Evolutionary conservation across 2,329 filamentous ascomycete genomes (phyloP).

Genomic region (Cordyceps cicadae): DNA sequence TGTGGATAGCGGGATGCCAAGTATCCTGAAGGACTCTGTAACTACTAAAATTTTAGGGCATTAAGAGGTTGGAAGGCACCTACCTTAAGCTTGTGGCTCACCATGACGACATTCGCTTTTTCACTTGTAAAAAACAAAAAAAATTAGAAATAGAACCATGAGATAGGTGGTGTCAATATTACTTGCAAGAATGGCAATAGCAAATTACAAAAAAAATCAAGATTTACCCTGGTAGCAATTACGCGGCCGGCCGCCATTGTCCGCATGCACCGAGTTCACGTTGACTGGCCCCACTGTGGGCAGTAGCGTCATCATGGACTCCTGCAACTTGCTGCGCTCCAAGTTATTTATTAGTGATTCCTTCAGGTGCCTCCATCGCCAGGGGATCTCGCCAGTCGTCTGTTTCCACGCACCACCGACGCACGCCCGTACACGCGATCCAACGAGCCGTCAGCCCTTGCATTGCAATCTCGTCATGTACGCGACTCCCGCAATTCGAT

Average conservation of each 20-base stretch:
- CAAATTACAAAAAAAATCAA: too few relatives aligned
- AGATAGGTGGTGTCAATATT: too few relatives aligned
- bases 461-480: background rate
- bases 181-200: too few relatives aligned
- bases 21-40: too few relatives aligned
- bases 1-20: background rate
- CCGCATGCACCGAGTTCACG: background rate
- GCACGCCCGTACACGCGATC: background rate
- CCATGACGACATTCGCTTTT: too few relatives aligned
- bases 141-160: too few relatives aligned
- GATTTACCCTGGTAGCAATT: too few relatives aligned
- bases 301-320: background rate
- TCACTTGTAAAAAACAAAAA: too few relatives aligned
- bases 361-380: background rate
- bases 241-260: background rate
- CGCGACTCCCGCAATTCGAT: background rate
- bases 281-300: background rate
- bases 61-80: too few relatives aligned
- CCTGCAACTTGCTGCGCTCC: background rate
- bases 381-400: slow-evolving; percentile 1
- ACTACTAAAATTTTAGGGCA: too few relatives aligned
- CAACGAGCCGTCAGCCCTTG: background rate
- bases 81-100: too few relatives aligned
- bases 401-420: background rate
- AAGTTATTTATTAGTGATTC: background rate